A percentile compares a stretch with the other conserved stretches of the same genome.
phyloP scores from a whole-genome alignment of 345 rosid genomes.

The Clausena lansium region DNA sequence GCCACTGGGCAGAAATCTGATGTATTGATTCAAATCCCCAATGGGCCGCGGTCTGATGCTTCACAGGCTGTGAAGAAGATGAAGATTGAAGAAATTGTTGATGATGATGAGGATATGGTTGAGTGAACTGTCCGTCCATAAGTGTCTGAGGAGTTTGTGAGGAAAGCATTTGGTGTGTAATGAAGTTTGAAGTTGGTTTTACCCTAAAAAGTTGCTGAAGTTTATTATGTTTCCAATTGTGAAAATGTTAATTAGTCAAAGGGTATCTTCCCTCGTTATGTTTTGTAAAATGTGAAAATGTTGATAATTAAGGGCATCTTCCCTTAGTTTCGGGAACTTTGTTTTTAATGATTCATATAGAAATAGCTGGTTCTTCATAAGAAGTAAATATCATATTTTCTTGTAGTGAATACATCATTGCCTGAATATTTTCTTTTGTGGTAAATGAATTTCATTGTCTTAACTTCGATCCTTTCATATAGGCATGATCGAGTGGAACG shows the following conservation, averaged over 20 bases:
- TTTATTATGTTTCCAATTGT: neutral
- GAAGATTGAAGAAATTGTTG: conserved; percentile 73
- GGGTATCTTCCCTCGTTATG: neutral
- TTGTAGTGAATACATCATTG: too few species aligned
- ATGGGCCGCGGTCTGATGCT: conserved; percentile 45
- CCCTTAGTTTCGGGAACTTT: neutral
- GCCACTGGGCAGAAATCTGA: conserved; percentile 69
- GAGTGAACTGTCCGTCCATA: conserved; percentile 14
- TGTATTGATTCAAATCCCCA: conserved; percentile 57
- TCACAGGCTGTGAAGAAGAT: conserved; percentile 88
- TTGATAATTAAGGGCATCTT: neutral
- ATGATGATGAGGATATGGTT: conserved; percentile 64
- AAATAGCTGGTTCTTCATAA: too few species aligned
- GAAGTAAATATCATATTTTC: neutral
- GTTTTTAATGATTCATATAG: too few species aligned
- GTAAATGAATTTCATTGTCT: neutral
- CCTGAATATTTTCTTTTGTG: too few species aligned
- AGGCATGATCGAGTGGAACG: neutral
- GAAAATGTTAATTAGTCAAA: neutral
- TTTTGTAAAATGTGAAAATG: neutral
- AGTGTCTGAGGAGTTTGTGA: neutral
- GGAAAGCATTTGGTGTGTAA: too few species aligned
- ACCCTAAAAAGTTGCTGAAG: neutral
- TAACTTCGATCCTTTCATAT: too few species aligned
- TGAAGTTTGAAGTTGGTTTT: neutral